phyloP scores from a whole-genome alignment of 495 filamentous ascomycete species.

The Aspergillus olivimuriae region DNA sequence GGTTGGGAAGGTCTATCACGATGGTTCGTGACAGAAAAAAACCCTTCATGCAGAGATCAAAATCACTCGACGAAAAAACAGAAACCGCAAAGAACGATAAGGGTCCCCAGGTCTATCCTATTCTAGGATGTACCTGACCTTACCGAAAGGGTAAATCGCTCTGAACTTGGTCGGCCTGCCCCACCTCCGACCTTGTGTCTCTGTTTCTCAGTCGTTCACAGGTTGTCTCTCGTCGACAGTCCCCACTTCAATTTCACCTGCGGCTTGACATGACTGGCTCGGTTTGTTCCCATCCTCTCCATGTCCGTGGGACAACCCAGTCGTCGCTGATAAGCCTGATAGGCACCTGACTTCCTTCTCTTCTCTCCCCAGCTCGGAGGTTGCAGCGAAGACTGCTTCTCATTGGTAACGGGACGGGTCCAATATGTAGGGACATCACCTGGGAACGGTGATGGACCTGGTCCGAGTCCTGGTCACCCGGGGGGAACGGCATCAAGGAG shows the following conservation, averaged over 20 bases:
- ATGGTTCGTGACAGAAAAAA: no score
- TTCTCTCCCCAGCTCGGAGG: slow-evolving; percentile 1
- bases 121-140: no score
- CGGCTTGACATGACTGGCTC: slow-evolving; percentile 8
- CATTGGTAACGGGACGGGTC: slow-evolving; percentile 11
- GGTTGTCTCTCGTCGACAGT: slow-evolving; percentile 5
- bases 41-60: no score
- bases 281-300: slow-evolving; percentile 6
- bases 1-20: no score
- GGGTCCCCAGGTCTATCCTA: background rate
- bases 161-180: no score
- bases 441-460: no score
- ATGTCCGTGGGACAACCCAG: slow-evolving; percentile 13
- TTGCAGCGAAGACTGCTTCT: slow-evolving; percentile 2
- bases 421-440: slow-evolving; percentile 12
- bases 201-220: slow-evolving; percentile 4
- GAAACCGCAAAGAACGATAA: slow-evolving; percentile 1
- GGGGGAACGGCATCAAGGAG: no score
- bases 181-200: no score
- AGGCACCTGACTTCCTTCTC: no score
- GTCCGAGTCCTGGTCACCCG: no score
- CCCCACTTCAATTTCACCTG: slow-evolving; percentile 14
- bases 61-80: background rate
- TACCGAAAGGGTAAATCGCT: no score
- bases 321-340: slow-evolving; percentile 18